These are phyloP conservation scores for Dactylorhiza incarnata DNA, from an alignment of 106 monocot species.

Conservation along the genomic window DNA sequence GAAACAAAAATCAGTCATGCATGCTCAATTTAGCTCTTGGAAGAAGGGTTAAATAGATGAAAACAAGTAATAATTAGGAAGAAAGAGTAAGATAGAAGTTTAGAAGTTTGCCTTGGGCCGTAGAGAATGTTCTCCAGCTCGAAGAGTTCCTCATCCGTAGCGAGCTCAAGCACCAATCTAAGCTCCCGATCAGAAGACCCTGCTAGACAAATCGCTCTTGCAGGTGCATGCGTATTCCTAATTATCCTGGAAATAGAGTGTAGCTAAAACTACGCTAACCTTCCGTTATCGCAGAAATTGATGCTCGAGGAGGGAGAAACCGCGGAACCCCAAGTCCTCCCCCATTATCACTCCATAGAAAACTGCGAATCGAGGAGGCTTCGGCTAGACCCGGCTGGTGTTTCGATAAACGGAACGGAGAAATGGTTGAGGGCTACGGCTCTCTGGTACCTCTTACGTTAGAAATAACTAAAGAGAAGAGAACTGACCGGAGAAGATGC, in stretches of 20 bases:
- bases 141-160: slow-evolving; percentile 63
- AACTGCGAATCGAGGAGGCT: background rate
- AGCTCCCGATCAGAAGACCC: slow-evolving; percentile 68
- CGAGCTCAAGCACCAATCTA: slow-evolving; percentile 83
- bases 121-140: slow-evolving; percentile 89
- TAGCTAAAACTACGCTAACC: slow-evolving; percentile 3
- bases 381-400: slow-evolving; percentile 3
- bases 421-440: background rate
- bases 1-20: slow-evolving; percentile 3
- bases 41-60: background rate
- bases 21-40: background rate
- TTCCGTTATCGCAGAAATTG: slow-evolving; percentile 14
- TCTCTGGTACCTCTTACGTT: background rate
- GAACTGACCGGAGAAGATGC: slow-evolving; percentile 14
- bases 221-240: background rate
- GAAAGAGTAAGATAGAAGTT: background rate
- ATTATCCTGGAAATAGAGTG: background rate
- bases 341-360: background rate
- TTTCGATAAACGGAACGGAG: background rate
- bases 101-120: slow-evolving; percentile 48
- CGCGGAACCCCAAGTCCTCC: background rate
- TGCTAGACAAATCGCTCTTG: slow-evolving; percentile 10
- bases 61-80: background rate
- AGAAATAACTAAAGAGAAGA: background rate
- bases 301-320: slow-evolving; percentile 16